Conservation (phyloP, 345 rosid genomes). For the Rhizophora apiculata region DNA sequence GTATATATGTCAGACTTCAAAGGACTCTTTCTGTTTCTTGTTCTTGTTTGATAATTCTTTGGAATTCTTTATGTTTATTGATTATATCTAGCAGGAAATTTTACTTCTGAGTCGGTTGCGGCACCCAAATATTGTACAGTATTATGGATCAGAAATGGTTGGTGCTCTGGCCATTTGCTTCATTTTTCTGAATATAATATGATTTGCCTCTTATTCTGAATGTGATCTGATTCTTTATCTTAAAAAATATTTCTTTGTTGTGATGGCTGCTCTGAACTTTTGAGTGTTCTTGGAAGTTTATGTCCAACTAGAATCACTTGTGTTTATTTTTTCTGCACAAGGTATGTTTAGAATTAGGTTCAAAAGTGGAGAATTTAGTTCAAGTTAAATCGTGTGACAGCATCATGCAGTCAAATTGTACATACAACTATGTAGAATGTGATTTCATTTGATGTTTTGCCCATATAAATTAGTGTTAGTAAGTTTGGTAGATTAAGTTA, state of each 20-base stretch:
- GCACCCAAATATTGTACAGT: constrained; percentile 73
- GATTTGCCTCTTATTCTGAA: not conserved
- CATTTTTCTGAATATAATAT: not conserved
- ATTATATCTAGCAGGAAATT: constrained; percentile 54
- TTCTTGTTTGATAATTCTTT: constrained; percentile 1
- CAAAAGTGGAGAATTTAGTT: too few relatives aligned
- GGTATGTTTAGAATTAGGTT: too few relatives aligned
- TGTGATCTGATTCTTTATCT: not conserved
- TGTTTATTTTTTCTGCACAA: too few relatives aligned
- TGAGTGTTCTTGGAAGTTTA: not conserved
- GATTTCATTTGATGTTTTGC: too few relatives aligned
- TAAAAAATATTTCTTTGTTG: not conserved
- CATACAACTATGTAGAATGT: too few relatives aligned
- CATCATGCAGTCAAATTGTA: not conserved
- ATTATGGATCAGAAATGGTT: constrained; percentile 68
- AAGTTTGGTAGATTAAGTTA: not conserved
- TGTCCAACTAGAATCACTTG: too few relatives aligned
- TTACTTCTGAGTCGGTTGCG: constrained; percentile 53
- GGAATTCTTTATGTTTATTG: not conserved
- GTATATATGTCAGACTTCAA: not conserved
- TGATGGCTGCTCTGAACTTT: not conserved
- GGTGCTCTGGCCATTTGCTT: constrained; percentile 9
- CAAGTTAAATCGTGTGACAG: not conserved
- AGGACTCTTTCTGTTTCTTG: not conserved
- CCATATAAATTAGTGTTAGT: too few relatives aligned